Percentiles rank a stretch among this genome's conserved stretches.
These are phyloP conservation scores for Seminavis robusta DNA, from an alignment of 108 stramenopile genomes.

Conservation along the genomic window DNA sequence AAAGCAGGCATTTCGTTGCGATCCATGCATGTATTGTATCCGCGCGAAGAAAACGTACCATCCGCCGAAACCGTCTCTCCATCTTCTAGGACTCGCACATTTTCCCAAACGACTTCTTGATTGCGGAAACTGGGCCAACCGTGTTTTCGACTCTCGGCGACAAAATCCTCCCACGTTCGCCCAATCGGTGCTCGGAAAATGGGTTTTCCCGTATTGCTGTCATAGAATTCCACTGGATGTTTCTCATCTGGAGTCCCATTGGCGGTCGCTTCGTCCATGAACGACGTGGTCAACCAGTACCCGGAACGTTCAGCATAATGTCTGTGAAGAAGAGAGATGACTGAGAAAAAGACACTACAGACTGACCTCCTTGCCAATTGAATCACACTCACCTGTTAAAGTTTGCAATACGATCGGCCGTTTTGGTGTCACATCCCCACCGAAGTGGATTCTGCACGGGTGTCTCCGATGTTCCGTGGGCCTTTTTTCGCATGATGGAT, in stretches of 20 bases:
- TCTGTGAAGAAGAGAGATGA: too few relatives aligned
- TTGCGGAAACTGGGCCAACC: conserved; percentile 91
- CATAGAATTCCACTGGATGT: conserved; percentile 58
- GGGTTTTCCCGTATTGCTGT: conserved; percentile 78
- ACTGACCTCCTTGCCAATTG: too few relatives aligned
- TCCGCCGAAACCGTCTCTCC: conserved; percentile 86
- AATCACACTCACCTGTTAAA: too few relatives aligned
- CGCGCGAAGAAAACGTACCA: too few relatives aligned
- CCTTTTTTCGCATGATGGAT: conserved; percentile 43
- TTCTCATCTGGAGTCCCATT: conserved; percentile 14
- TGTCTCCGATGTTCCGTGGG: conserved; percentile 59
- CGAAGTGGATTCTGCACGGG: conserved; percentile 61
- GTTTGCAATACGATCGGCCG: conserved; percentile 71
- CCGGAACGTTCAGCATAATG: conserved; percentile 87
- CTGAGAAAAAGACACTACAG: too few relatives aligned
- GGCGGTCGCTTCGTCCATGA: conserved; percentile 34
- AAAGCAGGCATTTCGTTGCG: too few relatives aligned
- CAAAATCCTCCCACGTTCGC: conserved; percentile 65
- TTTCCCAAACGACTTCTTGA: conserved; percentile 85
- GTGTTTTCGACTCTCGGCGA: conserved; percentile 57
- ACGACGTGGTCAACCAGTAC: conserved; percentile 69
- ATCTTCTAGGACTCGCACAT: conserved; percentile 70
- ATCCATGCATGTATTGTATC: too few relatives aligned
- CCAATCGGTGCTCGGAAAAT: conserved; percentile 66
- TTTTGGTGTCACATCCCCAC: conserved; percentile 53